phyloP scores from a whole-genome alignment of 2,329 filamentous ascomycete species.

The Diaporthe sp. region DNA sequence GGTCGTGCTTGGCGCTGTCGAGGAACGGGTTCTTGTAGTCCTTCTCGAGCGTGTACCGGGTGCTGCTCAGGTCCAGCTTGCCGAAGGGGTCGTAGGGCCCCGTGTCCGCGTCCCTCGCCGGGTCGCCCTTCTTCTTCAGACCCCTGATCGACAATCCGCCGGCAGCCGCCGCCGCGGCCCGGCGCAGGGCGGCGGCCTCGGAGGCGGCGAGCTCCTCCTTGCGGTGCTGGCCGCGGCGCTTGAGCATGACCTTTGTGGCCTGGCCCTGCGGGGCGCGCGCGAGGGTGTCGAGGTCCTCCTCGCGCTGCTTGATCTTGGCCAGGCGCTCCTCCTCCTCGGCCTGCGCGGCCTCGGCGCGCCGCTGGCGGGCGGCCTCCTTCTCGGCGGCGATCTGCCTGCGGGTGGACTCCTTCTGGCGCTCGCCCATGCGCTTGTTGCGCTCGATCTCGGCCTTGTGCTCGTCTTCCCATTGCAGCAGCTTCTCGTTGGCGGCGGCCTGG shows the following conservation, averaged over 20 bases:
- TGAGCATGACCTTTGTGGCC: slow-evolving; percentile 74
- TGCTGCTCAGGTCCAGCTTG: slow-evolving; percentile 75
- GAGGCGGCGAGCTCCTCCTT: slow-evolving; percentile 48
- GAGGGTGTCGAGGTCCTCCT: slow-evolving; percentile 79
- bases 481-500: slow-evolving; percentile 52
- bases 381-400: slow-evolving; percentile 72
- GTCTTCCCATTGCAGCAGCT: slow-evolving; percentile 77
- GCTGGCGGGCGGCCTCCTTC: slow-evolving; percentile 73
- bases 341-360: slow-evolving; percentile 71
- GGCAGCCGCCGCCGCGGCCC: slow-evolving; percentile 39
- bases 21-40: slow-evolving; percentile 83
- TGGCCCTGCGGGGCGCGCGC: slow-evolving; percentile 68
- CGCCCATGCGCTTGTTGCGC: slow-evolving; percentile 65
- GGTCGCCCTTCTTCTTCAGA: slow-evolving; percentile 68
- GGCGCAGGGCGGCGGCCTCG: slow-evolving; percentile 53
- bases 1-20: slow-evolving; percentile 74
- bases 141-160: slow-evolving; percentile 78
- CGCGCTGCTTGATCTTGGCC: slow-evolving; percentile 72
- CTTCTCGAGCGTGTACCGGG: slow-evolving; percentile 78
- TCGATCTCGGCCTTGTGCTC: slow-evolving; percentile 79
- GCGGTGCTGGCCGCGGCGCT: slow-evolving; percentile 74
- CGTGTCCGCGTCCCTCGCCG: slow-evolving; percentile 59
- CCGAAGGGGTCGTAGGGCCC: slow-evolving; percentile 91
- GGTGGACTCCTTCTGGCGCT: slow-evolving; percentile 65
- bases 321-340: slow-evolving; percentile 80